phyloP scores from a whole-genome alignment of 495 filamentous ascomycete species.

The Xylaria venustula region DNA sequence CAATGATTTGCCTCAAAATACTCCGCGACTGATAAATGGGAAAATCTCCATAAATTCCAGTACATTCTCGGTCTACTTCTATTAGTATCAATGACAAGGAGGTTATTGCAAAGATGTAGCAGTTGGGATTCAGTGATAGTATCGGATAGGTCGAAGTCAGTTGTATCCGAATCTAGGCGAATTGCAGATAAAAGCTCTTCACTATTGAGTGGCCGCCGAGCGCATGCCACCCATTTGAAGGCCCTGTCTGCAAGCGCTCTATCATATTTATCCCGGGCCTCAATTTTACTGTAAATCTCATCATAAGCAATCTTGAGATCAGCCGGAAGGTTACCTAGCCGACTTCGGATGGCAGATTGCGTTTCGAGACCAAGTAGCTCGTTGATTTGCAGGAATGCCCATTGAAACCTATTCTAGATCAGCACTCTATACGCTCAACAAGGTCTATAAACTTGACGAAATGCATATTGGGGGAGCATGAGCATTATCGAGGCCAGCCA shows the following conservation, averaged over 20 bases:
- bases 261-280: neutral
- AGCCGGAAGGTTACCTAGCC: neutral
- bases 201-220: neutral
- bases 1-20: no score
- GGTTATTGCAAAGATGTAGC: neutral
- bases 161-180: neutral
- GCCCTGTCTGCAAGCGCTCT: neutral
- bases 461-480: no score
- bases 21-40: neutral
- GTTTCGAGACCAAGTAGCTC: neutral
- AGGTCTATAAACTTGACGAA: no score
- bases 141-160: neutral
- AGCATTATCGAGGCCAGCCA: no score
- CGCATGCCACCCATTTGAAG: neutral
- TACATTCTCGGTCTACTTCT: no score
- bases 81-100: neutral
- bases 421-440: no score
- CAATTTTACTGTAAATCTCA: neutral
- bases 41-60: conserved; percentile 4
- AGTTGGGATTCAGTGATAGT: neutral
- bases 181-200: neutral
- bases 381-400: neutral
- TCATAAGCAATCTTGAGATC: neutral
- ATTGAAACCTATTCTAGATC: conserved; percentile 4
- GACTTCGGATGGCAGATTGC: neutral